phyloP scores from a whole-genome alignment of 257 asterid species.

The Orobanche coerulescens region DNA sequence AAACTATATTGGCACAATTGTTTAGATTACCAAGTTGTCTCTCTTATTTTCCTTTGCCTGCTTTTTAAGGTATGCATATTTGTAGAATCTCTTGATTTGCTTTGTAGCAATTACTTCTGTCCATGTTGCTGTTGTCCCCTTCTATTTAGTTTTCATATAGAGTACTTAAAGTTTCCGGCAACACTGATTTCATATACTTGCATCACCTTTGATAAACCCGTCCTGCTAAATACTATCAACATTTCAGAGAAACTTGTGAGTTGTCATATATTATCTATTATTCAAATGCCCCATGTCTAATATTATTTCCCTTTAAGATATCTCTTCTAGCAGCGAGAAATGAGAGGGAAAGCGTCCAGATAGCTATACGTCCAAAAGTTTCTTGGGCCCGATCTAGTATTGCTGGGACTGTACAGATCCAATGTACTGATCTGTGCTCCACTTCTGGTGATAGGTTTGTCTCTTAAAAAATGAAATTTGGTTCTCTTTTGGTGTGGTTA shows the following conservation, averaged over 20 bases:
- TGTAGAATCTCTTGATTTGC: neutral
- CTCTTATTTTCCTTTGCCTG: neutral
- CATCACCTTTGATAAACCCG: neutral
- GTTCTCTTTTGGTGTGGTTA: constrained; percentile 15
- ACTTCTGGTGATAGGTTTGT: constrained; percentile 79
- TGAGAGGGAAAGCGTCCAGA: constrained; percentile 93
- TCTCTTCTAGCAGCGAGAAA: constrained; percentile 94
- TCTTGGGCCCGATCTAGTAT: constrained; percentile 74
- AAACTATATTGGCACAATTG: neutral
- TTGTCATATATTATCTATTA: constrained; percentile 6
- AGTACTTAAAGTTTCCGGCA: neutral
- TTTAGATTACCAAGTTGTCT: neutral
- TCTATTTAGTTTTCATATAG: constrained; percentile 1
- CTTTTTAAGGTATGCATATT: constrained; percentile 14
- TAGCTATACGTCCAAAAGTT: constrained; percentile 88
- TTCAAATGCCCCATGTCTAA: constrained; percentile 29
- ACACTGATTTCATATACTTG: neutral
- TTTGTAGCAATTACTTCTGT: neutral
- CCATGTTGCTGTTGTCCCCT: neutral
- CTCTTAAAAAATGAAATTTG: constrained; percentile 18
- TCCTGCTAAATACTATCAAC: neutral
- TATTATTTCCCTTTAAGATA: constrained; percentile 54
- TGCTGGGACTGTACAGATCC: constrained; percentile 83
- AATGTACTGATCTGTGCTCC: constrained; percentile 70
- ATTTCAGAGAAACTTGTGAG: constrained; percentile 6